Percentiles rank a stretch among this genome's conserved stretches.
Conservation (phyloP, 2,329 filamentous ascomycete species). For the Emmonsia crescens region DNA sequence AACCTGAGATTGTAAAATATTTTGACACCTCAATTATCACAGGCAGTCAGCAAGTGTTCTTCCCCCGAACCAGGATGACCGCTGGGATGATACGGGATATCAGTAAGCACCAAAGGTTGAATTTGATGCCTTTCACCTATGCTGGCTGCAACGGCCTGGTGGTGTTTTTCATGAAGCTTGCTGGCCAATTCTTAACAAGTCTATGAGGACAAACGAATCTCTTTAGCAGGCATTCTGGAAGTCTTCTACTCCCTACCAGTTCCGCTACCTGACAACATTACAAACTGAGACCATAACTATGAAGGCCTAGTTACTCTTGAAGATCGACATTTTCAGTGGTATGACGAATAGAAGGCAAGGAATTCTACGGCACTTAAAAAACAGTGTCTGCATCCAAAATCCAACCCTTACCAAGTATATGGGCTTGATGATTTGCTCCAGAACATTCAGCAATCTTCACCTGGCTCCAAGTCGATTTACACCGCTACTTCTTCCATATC, state of each 20-base stretch:
- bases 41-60: no score
- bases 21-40: no score
- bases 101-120: background rate
- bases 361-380: background rate
- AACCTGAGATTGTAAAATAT: no score
- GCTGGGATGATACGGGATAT: background rate
- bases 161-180: slow-evolving; percentile 1
- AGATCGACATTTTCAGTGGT: background rate
- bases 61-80: background rate
- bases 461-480: background rate
- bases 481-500: background rate
- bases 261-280: background rate
- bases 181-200: background rate
- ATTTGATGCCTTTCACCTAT: background rate
- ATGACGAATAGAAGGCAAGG: background rate
- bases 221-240: slow-evolving; percentile 1
- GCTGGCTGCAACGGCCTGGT: background rate
- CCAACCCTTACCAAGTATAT: background rate
- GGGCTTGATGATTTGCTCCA: background rate
- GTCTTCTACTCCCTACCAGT: background rate
- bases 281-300: slow-evolving; percentile 1
- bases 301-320: background rate
- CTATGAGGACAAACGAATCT: background rate
- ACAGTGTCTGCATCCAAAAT: background rate
- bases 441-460: background rate